Conservation (phyloP, 768 basidiomycete species). For the Lentinus tigrinus region DNA sequence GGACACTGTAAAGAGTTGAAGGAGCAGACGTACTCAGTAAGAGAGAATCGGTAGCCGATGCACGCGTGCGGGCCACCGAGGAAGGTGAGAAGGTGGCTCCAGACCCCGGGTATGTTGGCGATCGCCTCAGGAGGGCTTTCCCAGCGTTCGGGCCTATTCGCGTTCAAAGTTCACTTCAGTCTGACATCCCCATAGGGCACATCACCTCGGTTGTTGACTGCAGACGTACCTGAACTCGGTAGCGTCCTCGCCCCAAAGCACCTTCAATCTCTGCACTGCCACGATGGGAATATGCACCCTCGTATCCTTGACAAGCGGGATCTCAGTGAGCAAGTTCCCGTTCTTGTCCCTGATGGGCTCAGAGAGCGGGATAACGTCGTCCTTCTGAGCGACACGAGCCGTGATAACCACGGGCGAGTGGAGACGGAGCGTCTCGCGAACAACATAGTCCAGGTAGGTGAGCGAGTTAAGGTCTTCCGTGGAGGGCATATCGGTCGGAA, state of each 20-base stretch:
- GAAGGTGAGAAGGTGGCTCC: conserved; percentile 61
- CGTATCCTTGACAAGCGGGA: conserved; percentile 27
- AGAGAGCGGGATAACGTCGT: conserved; percentile 53
- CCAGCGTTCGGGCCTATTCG: conserved; percentile 65
- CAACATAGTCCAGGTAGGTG: conserved; percentile 67
- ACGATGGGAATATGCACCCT: conserved; percentile 49
- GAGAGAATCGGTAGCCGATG: conserved; percentile 65
- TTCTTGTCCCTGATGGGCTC: conserved; percentile 26
- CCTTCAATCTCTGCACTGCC: conserved; percentile 48
- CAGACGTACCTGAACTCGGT: conserved; percentile 53
- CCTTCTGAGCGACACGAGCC: conserved; percentile 43
- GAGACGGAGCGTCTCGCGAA: conserved; percentile 58
- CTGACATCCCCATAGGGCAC: background rate
- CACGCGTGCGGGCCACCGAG: conserved; percentile 64
- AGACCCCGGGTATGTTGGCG: conserved; percentile 53
- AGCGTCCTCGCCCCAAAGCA: conserved; percentile 65
- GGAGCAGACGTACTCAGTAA: conserved; percentile 49
- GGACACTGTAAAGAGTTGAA: too few relatives aligned
- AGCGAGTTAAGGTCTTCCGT: conserved; percentile 71
- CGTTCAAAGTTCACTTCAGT: background rate
- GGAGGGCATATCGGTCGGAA: conserved; percentile 46
- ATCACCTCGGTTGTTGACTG: background rate
- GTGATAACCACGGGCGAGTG: conserved; percentile 50
- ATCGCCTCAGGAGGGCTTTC: conserved; percentile 42
- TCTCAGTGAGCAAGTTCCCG: conserved; percentile 15